phyloP scores from a whole-genome alignment of 768 basidiomycete species.

The Dentipellis sp. region DNA sequence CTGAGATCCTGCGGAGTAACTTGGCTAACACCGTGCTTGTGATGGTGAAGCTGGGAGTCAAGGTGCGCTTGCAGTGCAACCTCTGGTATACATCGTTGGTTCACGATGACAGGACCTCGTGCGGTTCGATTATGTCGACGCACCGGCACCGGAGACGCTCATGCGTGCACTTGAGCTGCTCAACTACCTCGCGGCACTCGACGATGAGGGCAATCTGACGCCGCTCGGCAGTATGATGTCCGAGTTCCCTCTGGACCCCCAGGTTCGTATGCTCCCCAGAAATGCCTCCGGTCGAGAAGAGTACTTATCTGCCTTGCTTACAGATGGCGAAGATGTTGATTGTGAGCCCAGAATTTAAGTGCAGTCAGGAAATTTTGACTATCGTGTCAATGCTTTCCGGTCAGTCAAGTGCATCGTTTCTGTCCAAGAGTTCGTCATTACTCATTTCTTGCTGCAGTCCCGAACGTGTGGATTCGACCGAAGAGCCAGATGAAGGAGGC shows the following conservation, averaged over 20 bases:
- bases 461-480: constrained; percentile 92
- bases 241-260: constrained; percentile 97
- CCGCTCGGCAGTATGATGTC: constrained; percentile 87
- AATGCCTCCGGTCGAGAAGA: not conserved
- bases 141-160: constrained; percentile 90
- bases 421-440: not conserved
- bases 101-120: constrained; percentile 65
- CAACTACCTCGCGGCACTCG: constrained; percentile 85
- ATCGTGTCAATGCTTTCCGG: constrained; percentile 96
- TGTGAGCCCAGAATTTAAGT: constrained; percentile 88
- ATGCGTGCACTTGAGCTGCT: constrained; percentile 95
- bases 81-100: not conserved
- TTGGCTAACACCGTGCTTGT: constrained; percentile 89
- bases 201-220: constrained; percentile 91
- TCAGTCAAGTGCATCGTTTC: constrained; percentile 24
- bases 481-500: constrained; percentile 81
- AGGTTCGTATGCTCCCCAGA: constrained; percentile 33
- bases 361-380: constrained; percentile 91
- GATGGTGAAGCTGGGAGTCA: constrained; percentile 89
- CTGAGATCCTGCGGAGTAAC: constrained; percentile 92
- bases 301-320: not conserved
- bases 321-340: constrained; percentile 92
- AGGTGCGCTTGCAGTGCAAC: constrained; percentile 30
- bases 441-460: constrained; percentile 40
- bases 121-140: constrained; percentile 82